Conservation (phyloP, 345 rosid species). For the Ceriops decandra region DNA sequence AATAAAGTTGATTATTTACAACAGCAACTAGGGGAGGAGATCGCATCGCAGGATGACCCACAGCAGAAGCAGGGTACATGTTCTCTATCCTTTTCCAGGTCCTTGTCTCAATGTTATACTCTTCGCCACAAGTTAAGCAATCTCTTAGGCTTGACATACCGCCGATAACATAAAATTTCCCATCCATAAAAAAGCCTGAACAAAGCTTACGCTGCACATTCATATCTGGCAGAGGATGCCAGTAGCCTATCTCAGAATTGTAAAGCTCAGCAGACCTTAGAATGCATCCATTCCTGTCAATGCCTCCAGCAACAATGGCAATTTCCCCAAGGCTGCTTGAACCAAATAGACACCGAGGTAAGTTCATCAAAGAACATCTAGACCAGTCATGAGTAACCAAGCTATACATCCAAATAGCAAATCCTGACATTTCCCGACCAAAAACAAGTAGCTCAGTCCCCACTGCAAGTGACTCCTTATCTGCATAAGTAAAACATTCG, state of each 20-base stretch:
- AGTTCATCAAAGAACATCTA: conserved; percentile 34
- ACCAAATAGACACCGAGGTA: conserved; percentile 42
- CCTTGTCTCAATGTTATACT: conserved; percentile 38
- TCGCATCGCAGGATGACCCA: conserved; percentile 38
- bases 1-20: conserved; percentile 39
- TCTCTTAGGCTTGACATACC: conserved; percentile 37
- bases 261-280: conserved; percentile 39
- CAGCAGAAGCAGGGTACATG: conserved; percentile 30
- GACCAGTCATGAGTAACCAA: conserved; percentile 29
- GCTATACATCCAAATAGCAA: conserved; percentile 41
- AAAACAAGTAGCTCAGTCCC: conserved; percentile 45
- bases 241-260: conserved; percentile 31
- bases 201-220: conserved; percentile 37
- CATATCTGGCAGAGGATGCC: conserved; percentile 40
- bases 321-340: conserved; percentile 40
- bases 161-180: conserved; percentile 40
- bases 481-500: conserved; percentile 41
- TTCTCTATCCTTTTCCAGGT: conserved; percentile 40
- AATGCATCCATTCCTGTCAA: conserved; percentile 33
- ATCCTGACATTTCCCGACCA: conserved; percentile 40
- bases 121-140: conserved; percentile 40
- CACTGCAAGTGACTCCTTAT: conserved; percentile 50
- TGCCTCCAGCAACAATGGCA: conserved; percentile 45
- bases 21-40: conserved; percentile 49
- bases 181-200: conserved; percentile 48